phyloP scores from a whole-genome alignment of 768 basidiomycete species.

The Sutorius australiensis region DNA sequence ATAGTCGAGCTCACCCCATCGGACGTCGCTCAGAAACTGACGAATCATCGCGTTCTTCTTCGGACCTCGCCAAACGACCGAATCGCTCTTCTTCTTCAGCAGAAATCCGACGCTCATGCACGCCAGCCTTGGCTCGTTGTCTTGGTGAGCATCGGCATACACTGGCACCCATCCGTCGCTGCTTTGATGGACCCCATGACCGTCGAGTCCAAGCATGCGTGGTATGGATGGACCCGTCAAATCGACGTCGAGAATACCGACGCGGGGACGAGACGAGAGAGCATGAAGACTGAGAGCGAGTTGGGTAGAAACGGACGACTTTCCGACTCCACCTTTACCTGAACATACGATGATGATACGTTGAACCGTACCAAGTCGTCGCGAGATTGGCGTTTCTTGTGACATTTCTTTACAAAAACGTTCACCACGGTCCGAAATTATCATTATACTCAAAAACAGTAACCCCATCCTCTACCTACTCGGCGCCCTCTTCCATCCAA shows the following conservation, averaged over 20 bases:
- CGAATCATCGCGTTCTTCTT: constrained; percentile 99
- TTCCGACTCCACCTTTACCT: constrained; percentile 98
- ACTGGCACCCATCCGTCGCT: constrained; percentile 98
- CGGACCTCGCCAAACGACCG: constrained; percentile 97
- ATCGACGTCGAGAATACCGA: constrained; percentile 92
- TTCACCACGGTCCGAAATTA: not conserved
- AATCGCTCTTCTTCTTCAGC: constrained; percentile 84
- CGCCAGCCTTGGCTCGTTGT: constrained; percentile 63
- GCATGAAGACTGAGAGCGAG: constrained; percentile 83
- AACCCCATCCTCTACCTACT: constrained; percentile 15
- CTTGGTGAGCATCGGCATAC: constrained; percentile 67
- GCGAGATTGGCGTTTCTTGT: constrained; percentile 57
- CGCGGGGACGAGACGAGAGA: constrained; percentile 60
- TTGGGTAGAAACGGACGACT: constrained; percentile 93
- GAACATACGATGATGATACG: constrained; percentile 91
- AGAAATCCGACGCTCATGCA: constrained; percentile 98
- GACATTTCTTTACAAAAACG: no score
- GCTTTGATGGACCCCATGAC: constrained; percentile 85
- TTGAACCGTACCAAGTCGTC: constrained; percentile 70
- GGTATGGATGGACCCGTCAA: constrained; percentile 94
- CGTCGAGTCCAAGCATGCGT: constrained; percentile 90
- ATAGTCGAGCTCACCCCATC: constrained; percentile 93
- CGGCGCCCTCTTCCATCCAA: constrained; percentile 69
- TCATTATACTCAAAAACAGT: constrained; percentile 8
- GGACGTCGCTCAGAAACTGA: constrained; percentile 91